Evolutionary conservation across 2,329 filamentous ascomycete species (phyloP), one percentile per base, ranked within the genome.

Genomic region (Diaporthe australafricana): DNA sequence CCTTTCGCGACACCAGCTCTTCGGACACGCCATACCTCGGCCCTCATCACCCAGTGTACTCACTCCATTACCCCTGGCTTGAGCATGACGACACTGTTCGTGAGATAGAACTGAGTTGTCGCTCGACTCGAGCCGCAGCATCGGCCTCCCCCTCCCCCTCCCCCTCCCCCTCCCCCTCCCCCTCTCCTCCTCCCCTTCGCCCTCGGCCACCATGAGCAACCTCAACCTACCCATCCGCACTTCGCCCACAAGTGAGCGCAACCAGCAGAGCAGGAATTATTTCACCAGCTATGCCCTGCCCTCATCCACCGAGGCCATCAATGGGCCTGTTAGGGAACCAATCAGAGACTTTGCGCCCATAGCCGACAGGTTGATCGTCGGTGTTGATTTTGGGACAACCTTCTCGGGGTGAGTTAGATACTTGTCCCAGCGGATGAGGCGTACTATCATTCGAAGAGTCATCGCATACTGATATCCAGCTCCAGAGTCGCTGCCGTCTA

Each of bases 341-440:
- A 82, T 84, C 32, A 82, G 85, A 76, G 88, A 90, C 76, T 83
- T 86, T 70, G 81, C 85, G 38, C 83, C 87, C 14, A 79, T 86
- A 57, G 87, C 83, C 75, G 92, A 94, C 78, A 87, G 91, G 69
- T 82, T 94, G 75, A 93, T 95, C 76, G 92, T 95, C 42, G 93
- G 93, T 9, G 90, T 95, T 9, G 93, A 95, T 80, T 95, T 95
- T 83, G 93, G 93, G 17, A 95, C 93, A n/a, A 95, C 93, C 1
- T 95, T 94, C 79, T 94, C 91, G 53, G 93, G 92, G 90, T 92
- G 82, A 84, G 89, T 86, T 40, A n/a, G 38, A n/a, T 17, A 5
- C 47, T 42, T 70, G 35, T 16, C 12, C 20, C 6, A 22, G 1
- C 11, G 11, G 30, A 40, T 22, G 7, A 20, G 42, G 11, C 60